phyloP scores from a whole-genome alignment of 2,329 filamentous ascomycete species.

The Mycogone perniciosa region DNA sequence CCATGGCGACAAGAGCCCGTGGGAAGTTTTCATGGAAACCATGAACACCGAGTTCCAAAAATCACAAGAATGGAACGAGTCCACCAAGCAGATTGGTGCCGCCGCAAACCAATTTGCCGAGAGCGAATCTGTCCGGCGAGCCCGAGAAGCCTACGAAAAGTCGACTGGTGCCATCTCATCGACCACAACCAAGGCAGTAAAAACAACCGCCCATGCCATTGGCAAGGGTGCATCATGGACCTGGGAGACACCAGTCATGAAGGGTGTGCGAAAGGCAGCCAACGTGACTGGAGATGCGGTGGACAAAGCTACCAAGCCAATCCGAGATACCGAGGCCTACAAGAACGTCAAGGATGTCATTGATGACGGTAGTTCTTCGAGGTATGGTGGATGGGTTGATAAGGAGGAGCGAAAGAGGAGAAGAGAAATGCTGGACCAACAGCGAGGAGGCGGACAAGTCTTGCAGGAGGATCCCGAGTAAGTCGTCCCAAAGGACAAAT shows the following conservation, averaged over 20 bases:
- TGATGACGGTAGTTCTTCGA: constrained; percentile 90
- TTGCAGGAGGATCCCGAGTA: constrained; percentile 84
- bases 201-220: constrained; percentile 77
- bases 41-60: constrained; percentile 89
- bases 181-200: constrained; percentile 72
- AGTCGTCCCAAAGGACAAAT: constrained; percentile 31
- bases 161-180: constrained; percentile 77
- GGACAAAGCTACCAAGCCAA: constrained; percentile 90
- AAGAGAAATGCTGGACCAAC: constrained; percentile 66
- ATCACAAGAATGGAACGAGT: constrained; percentile 99
- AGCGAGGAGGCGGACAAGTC: constrained; percentile 49
- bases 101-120: constrained; percentile 88
- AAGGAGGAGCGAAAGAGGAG: constrained; percentile 85
- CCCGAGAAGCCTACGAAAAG: constrained; percentile 78
- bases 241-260: constrained; percentile 91
- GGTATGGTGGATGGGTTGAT: constrained; percentile 94
- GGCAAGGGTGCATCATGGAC: constrained; percentile 93
- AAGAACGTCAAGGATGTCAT: constrained; percentile 94
- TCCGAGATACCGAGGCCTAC: constrained; percentile 89
- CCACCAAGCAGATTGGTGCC: constrained; percentile 86
- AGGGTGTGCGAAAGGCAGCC: constrained; percentile 81
- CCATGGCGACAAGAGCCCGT: constrained; percentile 95
- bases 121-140: constrained; percentile 82
- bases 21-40: constrained; percentile 99
- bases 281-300: constrained; percentile 79